Evolutionary conservation across 2,329 filamentous ascomycete species (phyloP).

Genomic region (Aspergillus transmontanensis): DNA sequence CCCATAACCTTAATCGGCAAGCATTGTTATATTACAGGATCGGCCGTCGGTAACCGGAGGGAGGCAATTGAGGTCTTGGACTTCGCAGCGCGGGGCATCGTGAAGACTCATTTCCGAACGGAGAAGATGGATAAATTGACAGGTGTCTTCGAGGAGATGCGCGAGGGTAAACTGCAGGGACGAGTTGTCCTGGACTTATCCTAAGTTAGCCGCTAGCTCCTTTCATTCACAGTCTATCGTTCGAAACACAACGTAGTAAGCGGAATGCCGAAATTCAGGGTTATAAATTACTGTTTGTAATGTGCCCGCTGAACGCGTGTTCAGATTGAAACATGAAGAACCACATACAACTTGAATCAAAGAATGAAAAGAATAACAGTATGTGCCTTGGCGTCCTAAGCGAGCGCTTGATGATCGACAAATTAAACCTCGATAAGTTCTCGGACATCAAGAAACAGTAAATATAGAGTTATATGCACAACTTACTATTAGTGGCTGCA

Average conservation of each 20-base stretch:
- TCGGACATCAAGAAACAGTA: background rate
- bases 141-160: conserved; percentile 50
- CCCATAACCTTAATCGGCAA: conserved; percentile 46
- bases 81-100: conserved; percentile 51
- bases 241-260: background rate
- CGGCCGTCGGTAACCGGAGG: conserved; percentile 53
- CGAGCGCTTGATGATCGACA: background rate
- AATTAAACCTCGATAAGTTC: background rate
- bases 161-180: conserved; percentile 47
- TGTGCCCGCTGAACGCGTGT: too few relatives aligned
- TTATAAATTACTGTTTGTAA: too few relatives aligned
- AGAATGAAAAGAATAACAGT: background rate
- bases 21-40: conserved; percentile 52
- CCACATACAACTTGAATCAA: background rate
- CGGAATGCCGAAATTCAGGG: background rate
- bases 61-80: conserved; percentile 55
- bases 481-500: too few relatives aligned
- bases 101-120: conserved; percentile 48
- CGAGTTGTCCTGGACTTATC: conserved; percentile 52
- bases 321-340: background rate
- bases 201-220: conserved; percentile 7
- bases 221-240: background rate
- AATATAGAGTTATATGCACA: background rate
- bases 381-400: too few relatives aligned
- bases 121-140: conserved; percentile 53